Conservation (phyloP, 2,329 filamentous ascomycete genomes). For the Cladosporium colombiae region DNA sequence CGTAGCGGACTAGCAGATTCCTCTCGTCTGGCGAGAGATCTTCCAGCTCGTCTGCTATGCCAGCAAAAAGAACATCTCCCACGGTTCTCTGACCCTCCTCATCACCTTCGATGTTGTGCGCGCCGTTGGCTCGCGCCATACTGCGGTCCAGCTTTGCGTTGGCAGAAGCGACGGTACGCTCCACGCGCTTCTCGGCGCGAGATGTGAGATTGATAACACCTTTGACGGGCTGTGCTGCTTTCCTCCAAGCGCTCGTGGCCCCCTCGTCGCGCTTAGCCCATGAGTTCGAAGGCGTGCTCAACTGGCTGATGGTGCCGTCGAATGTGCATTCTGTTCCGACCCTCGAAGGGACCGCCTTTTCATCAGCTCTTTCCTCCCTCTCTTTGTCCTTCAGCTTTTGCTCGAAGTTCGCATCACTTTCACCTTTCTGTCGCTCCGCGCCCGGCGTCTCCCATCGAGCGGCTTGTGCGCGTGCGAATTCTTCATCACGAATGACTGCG, state of each 20-base stretch:
- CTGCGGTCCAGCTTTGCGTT: slow-evolving; percentile 16
- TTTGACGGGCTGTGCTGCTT: slow-evolving; percentile 19
- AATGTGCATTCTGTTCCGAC: slow-evolving; percentile 39
- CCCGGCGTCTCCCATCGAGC: slow-evolving; percentile 37
- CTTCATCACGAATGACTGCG: slow-evolving; percentile 84
- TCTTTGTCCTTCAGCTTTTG: slow-evolving; percentile 48
- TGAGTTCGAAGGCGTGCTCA: slow-evolving; percentile 16
- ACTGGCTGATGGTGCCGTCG: not conserved
- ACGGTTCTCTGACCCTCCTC: slow-evolving; percentile 58
- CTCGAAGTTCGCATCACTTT: slow-evolving; percentile 38
- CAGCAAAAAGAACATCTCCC: slow-evolving; percentile 79
- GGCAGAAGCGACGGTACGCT: slow-evolving; percentile 1
- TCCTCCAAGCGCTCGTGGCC: slow-evolving; percentile 18
- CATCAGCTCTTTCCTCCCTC: slow-evolving; percentile 38
- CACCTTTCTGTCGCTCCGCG: slow-evolving; percentile 19
- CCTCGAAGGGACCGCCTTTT: slow-evolving; percentile 40
- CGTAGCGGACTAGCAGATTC: slow-evolving; percentile 79
- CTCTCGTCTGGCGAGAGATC: slow-evolving; percentile 89
- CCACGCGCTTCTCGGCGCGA: slow-evolving; percentile 14
- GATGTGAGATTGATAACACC: slow-evolving; percentile 19
- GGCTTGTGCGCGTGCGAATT: slow-evolving; percentile 71
- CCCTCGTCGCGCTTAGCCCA: slow-evolving; percentile 22
- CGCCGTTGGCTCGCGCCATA: slow-evolving; percentile 15
- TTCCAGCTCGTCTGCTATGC: slow-evolving; percentile 89
- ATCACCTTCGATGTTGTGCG: not conserved